These are phyloP conservation scores for Annulohypoxylon truncatum DNA, from an alignment of 2,329 filamentous ascomycete genomes.

Conservation along the genomic window DNA sequence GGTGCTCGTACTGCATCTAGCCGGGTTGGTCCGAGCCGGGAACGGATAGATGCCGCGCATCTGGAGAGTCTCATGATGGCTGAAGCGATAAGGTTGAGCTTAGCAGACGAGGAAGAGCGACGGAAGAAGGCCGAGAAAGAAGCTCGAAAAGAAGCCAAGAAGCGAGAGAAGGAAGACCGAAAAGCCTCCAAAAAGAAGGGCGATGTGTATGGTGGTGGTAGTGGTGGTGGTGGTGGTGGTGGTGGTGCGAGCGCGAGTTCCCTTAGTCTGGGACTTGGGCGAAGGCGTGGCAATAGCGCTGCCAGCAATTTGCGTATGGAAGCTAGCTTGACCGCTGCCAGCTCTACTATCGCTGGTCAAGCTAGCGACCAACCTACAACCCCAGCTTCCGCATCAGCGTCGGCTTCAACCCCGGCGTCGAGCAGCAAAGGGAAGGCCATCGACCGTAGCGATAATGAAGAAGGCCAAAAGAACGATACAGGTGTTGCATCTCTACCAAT, in stretches of 20 bases:
- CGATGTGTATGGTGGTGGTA: slow-evolving; percentile 55
- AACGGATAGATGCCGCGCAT: slow-evolving; percentile 64
- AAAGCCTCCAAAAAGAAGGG: slow-evolving; percentile 76
- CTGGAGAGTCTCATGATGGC: slow-evolving; percentile 99
- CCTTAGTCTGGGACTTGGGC: slow-evolving; percentile 69
- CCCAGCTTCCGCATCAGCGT: slow-evolving; percentile 47
- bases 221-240: slow-evolving; percentile 56
- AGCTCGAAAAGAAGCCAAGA: slow-evolving; percentile 83
- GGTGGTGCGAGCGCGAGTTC: slow-evolving; percentile 71
- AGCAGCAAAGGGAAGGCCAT: slow-evolving; percentile 77
- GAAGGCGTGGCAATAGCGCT: slow-evolving; percentile 69
- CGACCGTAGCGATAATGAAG: slow-evolving; percentile 61
- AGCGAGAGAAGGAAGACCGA: slow-evolving; percentile 84
- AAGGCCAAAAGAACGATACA: slow-evolving; percentile 47
- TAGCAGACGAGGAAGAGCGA: slow-evolving; percentile 95
- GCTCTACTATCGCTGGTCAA: slow-evolving; percentile 49
- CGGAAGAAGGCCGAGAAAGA: slow-evolving; percentile 87
- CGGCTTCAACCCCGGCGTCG: slow-evolving; percentile 48
- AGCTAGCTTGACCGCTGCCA: slow-evolving; percentile 61
- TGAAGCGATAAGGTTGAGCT: slow-evolving; percentile 89
- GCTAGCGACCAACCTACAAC: slow-evolving; percentile 46
- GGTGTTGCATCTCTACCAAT: slow-evolving; percentile 58
- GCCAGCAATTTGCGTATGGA: slow-evolving; percentile 71
- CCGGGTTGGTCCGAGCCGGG: slow-evolving; percentile 41
- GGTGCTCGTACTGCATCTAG: slow-evolving; percentile 50